Evolutionary conservation across 352 stramenopile species (phyloP), one percentile per base, ranked within the genome.

Genomic region (Phytophthora fragariae): DNA sequence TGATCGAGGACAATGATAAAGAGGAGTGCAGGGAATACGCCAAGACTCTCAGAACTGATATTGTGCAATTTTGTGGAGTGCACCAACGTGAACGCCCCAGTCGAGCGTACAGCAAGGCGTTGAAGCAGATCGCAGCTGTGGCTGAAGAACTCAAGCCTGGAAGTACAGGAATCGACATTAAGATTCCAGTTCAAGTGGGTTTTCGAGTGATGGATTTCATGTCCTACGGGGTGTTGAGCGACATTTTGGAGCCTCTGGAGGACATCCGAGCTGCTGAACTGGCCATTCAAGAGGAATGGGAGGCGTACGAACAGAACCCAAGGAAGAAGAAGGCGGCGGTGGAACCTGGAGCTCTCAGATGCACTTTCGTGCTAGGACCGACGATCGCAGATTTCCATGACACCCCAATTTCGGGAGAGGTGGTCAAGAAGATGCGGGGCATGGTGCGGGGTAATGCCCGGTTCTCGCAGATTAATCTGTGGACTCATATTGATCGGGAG

Each of bases 301-400:
- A 47, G 11, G 8, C 19, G 14, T 54, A 56, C 39, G 35, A 61
- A n/a, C 35, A 46, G 17, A 68, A 19, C 17, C 7, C 29, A 10
- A 62, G 62, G 50, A 46, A 61, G 17, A 50, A 61, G 9, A 44
- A 37, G 5, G 19, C 39, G n/a, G 54, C 31, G 15, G 3, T 54
- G 6, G 33, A 46, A 6, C 37, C 37, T 46, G 55, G 12, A 49
- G 11, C 3, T 35, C 37, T 75, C 19, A 56, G 62, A 57, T 75
- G 61, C 47, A 70, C 61, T 12, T 75, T 71, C 37, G 61, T 75
- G 1, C 62, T 75, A 0, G 68, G 55, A 4, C 68, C 68, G 31
- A 65, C 70, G 55, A 41, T 66, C 21, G 68, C 62, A 15, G 41
- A 61, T n/a, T 75, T 70, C 21, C 10, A 58, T 24, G 54, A 66